These are phyloP conservation scores for Coniochaeta prunicola DNA, from an alignment of 2,329 filamentous ascomycete species.

Conservation along the genomic window DNA sequence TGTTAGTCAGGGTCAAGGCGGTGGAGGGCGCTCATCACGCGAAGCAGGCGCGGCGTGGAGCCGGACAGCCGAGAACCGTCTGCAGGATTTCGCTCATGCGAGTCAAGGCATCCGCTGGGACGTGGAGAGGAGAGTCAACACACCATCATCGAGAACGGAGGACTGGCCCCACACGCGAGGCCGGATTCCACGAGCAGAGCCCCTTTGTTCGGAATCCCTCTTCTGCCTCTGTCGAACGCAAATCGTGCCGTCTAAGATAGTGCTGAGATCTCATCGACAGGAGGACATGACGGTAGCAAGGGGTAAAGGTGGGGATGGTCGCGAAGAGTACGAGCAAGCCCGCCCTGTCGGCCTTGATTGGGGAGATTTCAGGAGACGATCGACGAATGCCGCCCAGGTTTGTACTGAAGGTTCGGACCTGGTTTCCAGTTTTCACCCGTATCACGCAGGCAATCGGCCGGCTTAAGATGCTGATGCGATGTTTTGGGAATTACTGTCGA, in stretches of 20 bases:
- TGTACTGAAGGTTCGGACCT: background rate
- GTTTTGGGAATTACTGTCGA: background rate
- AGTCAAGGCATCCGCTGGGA: conserved; percentile 1
- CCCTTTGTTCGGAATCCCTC: conserved; percentile 4
- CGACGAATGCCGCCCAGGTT: background rate
- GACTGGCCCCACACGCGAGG: conserved; percentile 26
- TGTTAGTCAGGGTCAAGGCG: background rate
- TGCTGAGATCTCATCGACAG: conserved; percentile 1
- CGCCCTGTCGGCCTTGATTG: background rate
- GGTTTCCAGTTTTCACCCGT: background rate
- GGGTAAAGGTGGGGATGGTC: background rate
- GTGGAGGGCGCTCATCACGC: background rate
- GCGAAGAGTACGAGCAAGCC: background rate
- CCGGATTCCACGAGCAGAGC: conserved; percentile 17
- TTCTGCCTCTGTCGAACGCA: background rate
- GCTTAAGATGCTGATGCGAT: background rate
- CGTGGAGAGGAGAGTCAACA: conserved; percentile 25
- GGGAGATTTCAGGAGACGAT: conserved; percentile 3
- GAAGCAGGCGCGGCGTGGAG: conserved; percentile 1
- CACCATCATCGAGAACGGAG: conserved; percentile 42
- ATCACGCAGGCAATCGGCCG: background rate
- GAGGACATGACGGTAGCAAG: conserved; percentile 3
- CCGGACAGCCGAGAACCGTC: conserved; percentile 2
- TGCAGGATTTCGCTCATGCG: background rate
- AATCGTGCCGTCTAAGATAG: background rate